Evolutionary conservation across 2,329 filamentous ascomycete genomes (phyloP), one percentile per base, ranked within the genome.

Genomic region (Neobulgaria alba): DNA sequence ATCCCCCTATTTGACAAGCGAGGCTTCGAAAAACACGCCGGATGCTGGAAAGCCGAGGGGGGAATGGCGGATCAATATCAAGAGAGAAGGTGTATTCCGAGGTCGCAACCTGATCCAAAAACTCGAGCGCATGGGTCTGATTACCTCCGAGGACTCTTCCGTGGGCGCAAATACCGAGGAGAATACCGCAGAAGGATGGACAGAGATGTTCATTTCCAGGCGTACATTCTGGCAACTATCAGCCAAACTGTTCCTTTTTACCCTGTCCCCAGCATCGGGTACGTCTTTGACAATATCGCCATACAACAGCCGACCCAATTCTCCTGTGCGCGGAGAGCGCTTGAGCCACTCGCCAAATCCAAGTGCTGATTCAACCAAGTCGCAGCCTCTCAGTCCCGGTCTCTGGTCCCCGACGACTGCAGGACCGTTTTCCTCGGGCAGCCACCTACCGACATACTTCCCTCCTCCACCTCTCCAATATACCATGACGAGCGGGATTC

Each of bases 181-280:
- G 37, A 75, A 77, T 34, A 69, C 71, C 26, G 69, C 74, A 8
- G 73, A 79, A 31, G 78, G 74, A 38, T 95, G 85, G 85, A 70
- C 71, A 19, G 68, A 75, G 37, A 89, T 94, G 82, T 95, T 92
- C 59, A 82, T 89, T 31, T 84, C 81, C 42, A 75, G 79, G 30
- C 73, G 76, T 46, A 79, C 79, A 55, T 98, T 95, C 63, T 98
- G 92, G 92, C 92, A 96, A 65, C 72, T 92, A 3, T 87, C 93
- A 31, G 77, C 85, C 1, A 76, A 86, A 4, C 72, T 94, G 37
- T 96, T 95, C 58, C 76, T 96, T 34, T 95, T 94, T 65, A 87
- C 85, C 0, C 70, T 90, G 19, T 77, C 82, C 35, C 85, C 84
- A 0, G 47, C 51, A 12, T 35, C 33, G 18, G 47, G 46, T 17